Evolutionary conservation across 1,139 yeast species (phyloP).

Genomic region (Pichia sp.): DNA sequence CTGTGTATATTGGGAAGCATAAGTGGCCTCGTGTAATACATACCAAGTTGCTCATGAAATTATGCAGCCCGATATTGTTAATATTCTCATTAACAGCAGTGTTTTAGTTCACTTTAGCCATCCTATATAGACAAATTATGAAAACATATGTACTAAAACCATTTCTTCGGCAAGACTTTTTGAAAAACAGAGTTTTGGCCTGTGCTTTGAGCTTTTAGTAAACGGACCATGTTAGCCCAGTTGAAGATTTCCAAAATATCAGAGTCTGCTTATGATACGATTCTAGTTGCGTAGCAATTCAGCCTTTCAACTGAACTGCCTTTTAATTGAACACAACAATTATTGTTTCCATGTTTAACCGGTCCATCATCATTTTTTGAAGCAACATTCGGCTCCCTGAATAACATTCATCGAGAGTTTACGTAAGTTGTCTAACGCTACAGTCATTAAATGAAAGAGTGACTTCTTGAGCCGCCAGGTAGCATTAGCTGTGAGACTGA

Average conservation of each 20-base stretch:
- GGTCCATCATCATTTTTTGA: no score
- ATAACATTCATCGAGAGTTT: no score
- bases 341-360: no score
- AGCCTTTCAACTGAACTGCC: conserved; percentile 52
- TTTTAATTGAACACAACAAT: conserved; percentile 46
- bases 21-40: conserved; percentile 46
- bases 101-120: background rate
- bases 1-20: conserved; percentile 40
- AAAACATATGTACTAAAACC: background rate
- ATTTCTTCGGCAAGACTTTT: background rate
- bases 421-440: no score
- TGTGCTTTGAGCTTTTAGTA: background rate
- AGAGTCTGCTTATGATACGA: background rate
- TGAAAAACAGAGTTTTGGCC: background rate
- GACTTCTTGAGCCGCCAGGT: no score
- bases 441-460: no score
- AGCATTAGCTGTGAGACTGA: no score
- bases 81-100: conserved; percentile 37
- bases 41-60: conserved; percentile 36
- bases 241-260: background rate
- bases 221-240: no score
- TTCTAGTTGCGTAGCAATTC: conserved; percentile 28
- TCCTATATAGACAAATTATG: background rate
- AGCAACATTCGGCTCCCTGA: no score
- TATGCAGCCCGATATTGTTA: conserved; percentile 37